Evolutionary conservation across 1,284 basidiomycete species (phyloP).

Genomic region (Trichosporon sp.): DNA sequence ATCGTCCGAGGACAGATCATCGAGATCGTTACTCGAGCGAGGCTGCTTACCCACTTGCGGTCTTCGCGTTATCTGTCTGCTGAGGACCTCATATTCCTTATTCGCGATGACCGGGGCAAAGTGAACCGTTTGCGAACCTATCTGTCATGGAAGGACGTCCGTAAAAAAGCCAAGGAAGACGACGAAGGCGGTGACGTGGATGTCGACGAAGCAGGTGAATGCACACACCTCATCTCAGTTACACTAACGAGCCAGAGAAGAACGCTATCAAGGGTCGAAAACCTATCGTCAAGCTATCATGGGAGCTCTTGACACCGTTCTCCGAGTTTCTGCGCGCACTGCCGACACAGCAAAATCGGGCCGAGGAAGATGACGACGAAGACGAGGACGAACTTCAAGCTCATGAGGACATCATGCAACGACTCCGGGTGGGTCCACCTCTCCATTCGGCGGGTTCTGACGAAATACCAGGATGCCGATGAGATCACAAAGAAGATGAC

Average conservation of each 20-base stretch:
- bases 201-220: conserved; percentile 57
- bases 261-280: conserved; percentile 82
- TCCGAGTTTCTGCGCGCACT: conserved; percentile 70
- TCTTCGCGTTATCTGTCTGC: conserved; percentile 82
- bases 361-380: conserved; percentile 80
- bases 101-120: conserved; percentile 90
- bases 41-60: conserved; percentile 76
- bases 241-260: conserved; percentile 63
- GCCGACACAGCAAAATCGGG: conserved; percentile 50
- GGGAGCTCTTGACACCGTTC: conserved; percentile 92
- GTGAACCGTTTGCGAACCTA: conserved; percentile 91
- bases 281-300: conserved; percentile 91
- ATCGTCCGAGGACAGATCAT: conserved; percentile 91
- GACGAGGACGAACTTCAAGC: conserved; percentile 96
- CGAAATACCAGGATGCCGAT: conserved; percentile 75
- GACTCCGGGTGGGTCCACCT: conserved; percentile 66
- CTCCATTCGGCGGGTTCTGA: conserved; percentile 12
- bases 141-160: conserved; percentile 97
- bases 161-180: conserved; percentile 91
- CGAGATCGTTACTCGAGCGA: conserved; percentile 90
- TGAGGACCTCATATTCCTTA: conserved; percentile 95
- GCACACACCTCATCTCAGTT: too few relatives aligned
- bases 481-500: conserved; percentile 96
- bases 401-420: conserved; percentile 86
- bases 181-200: conserved; percentile 68